Conservation (phyloP, 1,139 yeast genomes). For the Torulaspora globosa region DNA sequence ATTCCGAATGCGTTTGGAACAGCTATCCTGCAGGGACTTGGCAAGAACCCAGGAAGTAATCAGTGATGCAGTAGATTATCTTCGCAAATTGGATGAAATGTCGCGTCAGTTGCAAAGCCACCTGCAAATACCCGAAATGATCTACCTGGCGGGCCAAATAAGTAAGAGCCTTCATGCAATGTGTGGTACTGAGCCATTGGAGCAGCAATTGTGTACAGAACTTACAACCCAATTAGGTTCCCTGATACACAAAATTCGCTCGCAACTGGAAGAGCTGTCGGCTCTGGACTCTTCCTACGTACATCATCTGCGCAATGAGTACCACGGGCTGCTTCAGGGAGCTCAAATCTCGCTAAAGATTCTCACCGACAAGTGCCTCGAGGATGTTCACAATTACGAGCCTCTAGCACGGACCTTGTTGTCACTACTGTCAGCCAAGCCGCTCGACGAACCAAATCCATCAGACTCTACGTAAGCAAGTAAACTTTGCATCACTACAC, state of each 20-base stretch:
- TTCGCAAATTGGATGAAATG: slow-evolving; percentile 28
- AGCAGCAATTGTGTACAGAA: slow-evolving; percentile 23
- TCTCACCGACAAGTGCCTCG: slow-evolving; percentile 28
- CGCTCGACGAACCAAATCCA: neutral
- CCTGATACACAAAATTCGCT: slow-evolving; percentile 17
- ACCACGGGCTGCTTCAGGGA: slow-evolving; percentile 30
- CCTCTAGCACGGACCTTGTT: slow-evolving; percentile 16
- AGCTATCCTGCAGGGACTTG: slow-evolving; percentile 23
- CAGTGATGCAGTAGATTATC: slow-evolving; percentile 29
- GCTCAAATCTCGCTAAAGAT: slow-evolving; percentile 31
- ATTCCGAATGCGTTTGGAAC: slow-evolving; percentile 24
- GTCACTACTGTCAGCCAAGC: slow-evolving; percentile 10
- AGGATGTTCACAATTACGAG: slow-evolving; percentile 17
- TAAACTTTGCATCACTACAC: neutral
- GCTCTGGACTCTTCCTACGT: slow-evolving; percentile 29
- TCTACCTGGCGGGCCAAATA: slow-evolving; percentile 23
- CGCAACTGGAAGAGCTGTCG: slow-evolving; percentile 19
- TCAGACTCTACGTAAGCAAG: slow-evolving; percentile 1
- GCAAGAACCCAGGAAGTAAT: slow-evolving; percentile 26
- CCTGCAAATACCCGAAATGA: slow-evolving; percentile 17
- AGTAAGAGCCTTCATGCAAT: slow-evolving; percentile 29
- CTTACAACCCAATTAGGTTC: slow-evolving; percentile 22
- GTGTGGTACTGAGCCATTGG: slow-evolving; percentile 27
- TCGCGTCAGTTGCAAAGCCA: slow-evolving; percentile 22
- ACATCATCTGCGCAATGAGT: slow-evolving; percentile 30